Conservation (phyloP, 306 rosid genomes). For the Prunus mira region DNA sequence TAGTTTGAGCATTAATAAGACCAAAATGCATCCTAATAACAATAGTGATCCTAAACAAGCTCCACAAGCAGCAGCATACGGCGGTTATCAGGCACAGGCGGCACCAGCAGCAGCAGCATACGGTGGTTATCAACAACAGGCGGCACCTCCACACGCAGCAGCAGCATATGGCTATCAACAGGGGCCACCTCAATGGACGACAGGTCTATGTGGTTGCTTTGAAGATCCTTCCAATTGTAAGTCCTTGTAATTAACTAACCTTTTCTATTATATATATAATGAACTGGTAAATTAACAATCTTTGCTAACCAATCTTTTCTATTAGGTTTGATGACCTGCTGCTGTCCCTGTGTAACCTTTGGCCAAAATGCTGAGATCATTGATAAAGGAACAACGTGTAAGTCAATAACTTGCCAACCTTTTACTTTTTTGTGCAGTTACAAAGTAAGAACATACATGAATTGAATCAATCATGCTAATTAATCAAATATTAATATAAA, state of each 20-base stretch:
- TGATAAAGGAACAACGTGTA: conserved; percentile 1
- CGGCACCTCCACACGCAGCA: not conserved
- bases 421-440: not conserved
- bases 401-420: not conserved
- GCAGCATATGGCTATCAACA: not conserved
- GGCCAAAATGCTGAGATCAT: conserved; percentile 17
- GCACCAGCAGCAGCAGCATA: not conserved
- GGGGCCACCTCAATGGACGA: not conserved
- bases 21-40: not conserved
- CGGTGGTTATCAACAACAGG: not conserved
- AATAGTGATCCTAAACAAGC: not conserved
- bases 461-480: too few relatives aligned
- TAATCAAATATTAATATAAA: too few relatives aligned
- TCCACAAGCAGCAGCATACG: not conserved
- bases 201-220: conserved; percentile 12
- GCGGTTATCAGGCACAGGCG: not conserved
- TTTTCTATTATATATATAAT: not conserved
- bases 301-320: too few relatives aligned
- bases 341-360: conserved; percentile 22
- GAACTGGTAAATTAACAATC: too few relatives aligned
- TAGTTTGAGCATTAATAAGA: not conserved
- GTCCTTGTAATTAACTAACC: not conserved
- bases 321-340: conserved; percentile 10
- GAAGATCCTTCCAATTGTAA: conserved; percentile 17
- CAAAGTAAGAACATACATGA: too few relatives aligned